A percentile compares a stretch with the other conserved stretches of the same genome.
These are phyloP conservation scores for Paramarasmius palmivorus DNA, from an alignment of 1,284 basidiomycete species.

Conservation along the genomic window DNA sequence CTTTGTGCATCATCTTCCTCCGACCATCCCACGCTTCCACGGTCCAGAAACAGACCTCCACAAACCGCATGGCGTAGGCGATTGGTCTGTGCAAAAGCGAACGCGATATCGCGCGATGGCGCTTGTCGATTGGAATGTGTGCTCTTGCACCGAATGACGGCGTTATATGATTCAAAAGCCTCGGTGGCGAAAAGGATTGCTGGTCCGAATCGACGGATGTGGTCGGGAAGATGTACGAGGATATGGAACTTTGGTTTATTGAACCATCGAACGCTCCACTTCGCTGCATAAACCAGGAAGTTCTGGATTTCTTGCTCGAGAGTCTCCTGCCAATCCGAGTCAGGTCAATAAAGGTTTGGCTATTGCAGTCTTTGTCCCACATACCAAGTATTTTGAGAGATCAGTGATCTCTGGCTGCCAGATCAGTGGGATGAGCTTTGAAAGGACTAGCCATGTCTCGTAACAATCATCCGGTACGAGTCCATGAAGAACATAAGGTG, in stretches of 20 bases:
- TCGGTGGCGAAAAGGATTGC: slow-evolving; percentile 42
- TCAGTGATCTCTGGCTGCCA: slow-evolving; percentile 35
- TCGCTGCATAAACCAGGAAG: slow-evolving; percentile 27
- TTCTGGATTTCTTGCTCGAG: slow-evolving; percentile 26
- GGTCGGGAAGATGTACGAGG: slow-evolving; percentile 28
- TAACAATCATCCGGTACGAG: slow-evolving; percentile 1
- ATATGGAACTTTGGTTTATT: slow-evolving; percentile 43
- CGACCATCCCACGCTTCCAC: background rate
- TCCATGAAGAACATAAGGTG: slow-evolving; percentile 8
- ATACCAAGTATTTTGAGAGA: slow-evolving; percentile 28
- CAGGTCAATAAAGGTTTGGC: background rate
- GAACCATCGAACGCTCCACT: slow-evolving; percentile 32
- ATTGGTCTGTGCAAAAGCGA: slow-evolving; percentile 29
- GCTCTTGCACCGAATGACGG: slow-evolving; percentile 39
- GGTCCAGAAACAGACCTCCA: background rate
- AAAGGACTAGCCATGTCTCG: slow-evolving; percentile 30
- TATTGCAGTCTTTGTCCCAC: slow-evolving; percentile 6
- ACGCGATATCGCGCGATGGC: slow-evolving; percentile 40
- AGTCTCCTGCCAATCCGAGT: slow-evolving; percentile 13
- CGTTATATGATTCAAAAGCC: slow-evolving; percentile 46
- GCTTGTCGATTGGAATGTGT: slow-evolving; percentile 43
- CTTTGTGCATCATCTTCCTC: background rate
- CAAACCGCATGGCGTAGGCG: background rate
- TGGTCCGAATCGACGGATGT: slow-evolving; percentile 36
- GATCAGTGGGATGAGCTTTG: slow-evolving; percentile 31